Evolutionary conservation across 2,329 filamentous ascomycete genomes (phyloP), one percentile per base, ranked within the genome.

Genomic region (Diplodia mutila): DNA sequence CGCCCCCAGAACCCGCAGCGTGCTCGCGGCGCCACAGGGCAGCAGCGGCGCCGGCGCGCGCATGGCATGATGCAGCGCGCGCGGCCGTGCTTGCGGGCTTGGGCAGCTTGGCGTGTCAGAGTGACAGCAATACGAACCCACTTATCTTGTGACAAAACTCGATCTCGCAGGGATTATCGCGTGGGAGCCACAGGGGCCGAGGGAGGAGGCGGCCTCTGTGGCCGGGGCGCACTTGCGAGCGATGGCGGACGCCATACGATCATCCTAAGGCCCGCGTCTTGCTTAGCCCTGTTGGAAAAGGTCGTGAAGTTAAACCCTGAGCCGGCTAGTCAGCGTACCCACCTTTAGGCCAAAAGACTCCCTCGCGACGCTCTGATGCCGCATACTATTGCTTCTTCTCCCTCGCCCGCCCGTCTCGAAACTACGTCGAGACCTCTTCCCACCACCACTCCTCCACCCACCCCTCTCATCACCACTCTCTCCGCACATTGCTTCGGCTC

Each of bases 161-260:
- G 65, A 67, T 67, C 65, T 59, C 59, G 65, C 65, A 67, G 59
- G 65, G 65, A 67, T 67, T 67, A 42, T 52, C 65, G 65, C 65
- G 65, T 67, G 65, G 65, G 65, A 67, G 65, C 65, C 65, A 67
- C 65, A 67, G 65, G 65, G 65, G 65, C 65, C 65, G 52, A 67
- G 65, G 65, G 46, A 53, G 54, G 65, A 53, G 54, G 65, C 54
- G 34, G 65, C 42, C 42, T n/a, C 42, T 46, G 42, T 46, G 42
- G 42, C 54, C 65, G 65, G 54, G 65, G 65, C 65, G 54, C 49
- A 55, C 52, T 59, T 66, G 52, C 61, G 42, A 46, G 64, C 64
- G 51, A 66, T 66, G 64, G 61, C 61, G 61, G 49, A 65, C 52
- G 64, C 52, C 64, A 54, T 61, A 52, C 65, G 54, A 67, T 67